Conservation (phyloP, 106 monocot genomes). For the Dendrobium huoshanense region DNA sequence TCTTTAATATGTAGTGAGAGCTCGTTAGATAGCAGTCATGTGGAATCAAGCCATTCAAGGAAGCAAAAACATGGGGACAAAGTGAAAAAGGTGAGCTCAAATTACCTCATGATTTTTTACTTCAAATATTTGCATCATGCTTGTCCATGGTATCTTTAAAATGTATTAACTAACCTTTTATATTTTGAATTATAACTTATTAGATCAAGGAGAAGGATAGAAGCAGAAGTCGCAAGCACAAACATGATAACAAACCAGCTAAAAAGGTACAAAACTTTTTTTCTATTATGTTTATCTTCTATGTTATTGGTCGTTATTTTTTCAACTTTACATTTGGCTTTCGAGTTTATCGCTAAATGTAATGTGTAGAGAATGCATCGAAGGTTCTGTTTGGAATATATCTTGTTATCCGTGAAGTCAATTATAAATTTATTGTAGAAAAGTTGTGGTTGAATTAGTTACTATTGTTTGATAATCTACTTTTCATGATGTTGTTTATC, state of each 20-base stretch:
- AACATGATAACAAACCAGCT: not conserved
- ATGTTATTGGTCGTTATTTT: not conserved
- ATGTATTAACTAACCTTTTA: not conserved
- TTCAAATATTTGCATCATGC: not conserved
- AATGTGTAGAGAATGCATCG: not conserved
- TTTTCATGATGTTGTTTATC: too few species aligned
- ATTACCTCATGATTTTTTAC: not conserved
- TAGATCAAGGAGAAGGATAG: not conserved
- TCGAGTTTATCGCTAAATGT: not conserved
- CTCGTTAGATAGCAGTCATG: not conserved
- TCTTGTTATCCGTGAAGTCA: too few species aligned
- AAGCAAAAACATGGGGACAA: constrained; percentile 1
- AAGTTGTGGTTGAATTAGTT: too few species aligned
- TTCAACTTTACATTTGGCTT: not conserved
- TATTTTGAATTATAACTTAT: not conserved
- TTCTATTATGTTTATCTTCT: not conserved
- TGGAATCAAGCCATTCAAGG: constrained; percentile 8
- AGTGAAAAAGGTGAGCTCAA: not conserved
- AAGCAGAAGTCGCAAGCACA: constrained; percentile 5
- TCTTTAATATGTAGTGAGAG: constrained; percentile 7
- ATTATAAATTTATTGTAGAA: too few species aligned
- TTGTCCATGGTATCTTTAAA: not conserved
- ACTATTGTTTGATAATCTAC: too few species aligned
- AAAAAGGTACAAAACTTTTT: constrained; percentile 6
- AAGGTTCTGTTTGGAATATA: not conserved